Conservation (phyloP, 306 rosid species). For the Cicer pinnatifidum region DNA sequence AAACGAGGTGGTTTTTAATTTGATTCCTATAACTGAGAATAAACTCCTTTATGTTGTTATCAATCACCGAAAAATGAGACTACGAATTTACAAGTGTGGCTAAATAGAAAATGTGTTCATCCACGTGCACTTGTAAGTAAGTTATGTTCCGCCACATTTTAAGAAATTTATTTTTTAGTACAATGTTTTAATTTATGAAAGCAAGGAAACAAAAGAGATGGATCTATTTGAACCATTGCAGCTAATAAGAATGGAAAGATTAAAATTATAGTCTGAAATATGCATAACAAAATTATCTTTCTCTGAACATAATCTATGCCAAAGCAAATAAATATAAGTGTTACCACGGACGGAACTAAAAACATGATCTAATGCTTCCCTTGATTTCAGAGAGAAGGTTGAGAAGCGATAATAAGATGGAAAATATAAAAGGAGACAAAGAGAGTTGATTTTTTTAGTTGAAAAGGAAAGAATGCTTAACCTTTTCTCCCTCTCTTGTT, state of each 20-base stretch:
- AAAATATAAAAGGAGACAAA: not conserved
- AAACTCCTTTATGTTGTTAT: conserved; percentile 1
- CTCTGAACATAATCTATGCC: not conserved
- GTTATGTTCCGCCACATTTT: not conserved
- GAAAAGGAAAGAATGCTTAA: not conserved
- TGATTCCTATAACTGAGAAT: not conserved
- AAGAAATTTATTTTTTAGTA: not conserved
- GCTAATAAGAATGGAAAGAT: conserved; percentile 2
- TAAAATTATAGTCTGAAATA: not conserved
- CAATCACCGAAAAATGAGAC: conserved; percentile 6
- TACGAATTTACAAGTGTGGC: not conserved
- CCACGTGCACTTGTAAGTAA: not conserved
- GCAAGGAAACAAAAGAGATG: conserved; percentile 11
- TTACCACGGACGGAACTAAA: not conserved
- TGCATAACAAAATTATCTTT: not conserved
- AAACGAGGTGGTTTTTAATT: not conserved
- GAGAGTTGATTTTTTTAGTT: not conserved
- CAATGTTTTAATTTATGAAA: not conserved
- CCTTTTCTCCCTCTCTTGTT: not conserved
- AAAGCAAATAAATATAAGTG: not conserved
- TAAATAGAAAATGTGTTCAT: conserved; percentile 11
- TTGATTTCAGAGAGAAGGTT: not conserved
- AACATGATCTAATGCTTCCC: not conserved
- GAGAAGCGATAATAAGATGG: not conserved
- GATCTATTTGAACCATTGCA: conserved; percentile 11